These are phyloP conservation scores for Phylloporus scabripes DNA, from an alignment of 768 basidiomycete species.

Conservation along the genomic window DNA sequence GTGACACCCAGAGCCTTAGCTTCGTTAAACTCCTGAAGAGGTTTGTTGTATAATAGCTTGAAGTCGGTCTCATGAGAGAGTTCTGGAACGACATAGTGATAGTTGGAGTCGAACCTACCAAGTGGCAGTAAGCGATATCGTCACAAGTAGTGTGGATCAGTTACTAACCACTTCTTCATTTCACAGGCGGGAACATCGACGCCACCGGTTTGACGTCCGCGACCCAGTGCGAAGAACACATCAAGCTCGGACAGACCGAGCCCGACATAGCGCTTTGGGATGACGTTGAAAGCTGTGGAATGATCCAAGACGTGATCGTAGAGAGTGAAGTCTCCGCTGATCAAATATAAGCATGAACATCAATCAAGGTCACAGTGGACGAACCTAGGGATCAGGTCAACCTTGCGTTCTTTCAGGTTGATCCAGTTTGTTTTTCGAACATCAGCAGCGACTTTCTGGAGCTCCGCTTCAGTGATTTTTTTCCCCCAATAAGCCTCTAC, in stretches of 20 bases:
- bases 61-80: constrained; percentile 86
- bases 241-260: constrained; percentile 86
- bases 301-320: constrained; percentile 99
- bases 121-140: constrained; percentile 1
- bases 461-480: constrained; percentile 82
- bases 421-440: constrained; percentile 89
- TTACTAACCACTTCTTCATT: constrained; percentile 97
- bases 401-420: constrained; percentile 74
- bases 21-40: constrained; percentile 89
- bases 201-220: constrained; percentile 89
- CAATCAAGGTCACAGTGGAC: constrained; percentile 17
- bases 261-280: constrained; percentile 89
- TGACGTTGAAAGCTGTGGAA: constrained; percentile 92
- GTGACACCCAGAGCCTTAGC: constrained; percentile 83
- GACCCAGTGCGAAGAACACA: constrained; percentile 98
- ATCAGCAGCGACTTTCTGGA: constrained; percentile 81
- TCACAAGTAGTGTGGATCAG: neutral
- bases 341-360: constrained; percentile 14
- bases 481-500: constrained; percentile 98
- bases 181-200: constrained; percentile 97
- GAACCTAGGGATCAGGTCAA: constrained; percentile 89
- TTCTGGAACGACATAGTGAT: constrained; percentile 98
- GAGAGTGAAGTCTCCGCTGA: constrained; percentile 94
- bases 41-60: constrained; percentile 95
- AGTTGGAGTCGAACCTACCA: constrained; percentile 94